phyloP scores from a whole-genome alignment of 257 asterid species.

The Echites panduratus region DNA sequence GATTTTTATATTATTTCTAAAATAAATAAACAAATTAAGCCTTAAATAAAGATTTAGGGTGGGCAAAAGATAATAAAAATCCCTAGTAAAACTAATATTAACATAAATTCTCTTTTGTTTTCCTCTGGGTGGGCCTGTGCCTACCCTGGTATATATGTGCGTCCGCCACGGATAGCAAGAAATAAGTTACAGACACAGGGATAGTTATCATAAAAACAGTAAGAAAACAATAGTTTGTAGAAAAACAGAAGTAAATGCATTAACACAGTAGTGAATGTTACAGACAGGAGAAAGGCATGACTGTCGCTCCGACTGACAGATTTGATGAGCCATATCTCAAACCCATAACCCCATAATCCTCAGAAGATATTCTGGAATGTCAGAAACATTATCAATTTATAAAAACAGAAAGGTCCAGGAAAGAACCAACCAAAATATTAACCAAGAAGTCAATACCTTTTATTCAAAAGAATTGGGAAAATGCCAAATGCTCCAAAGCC shows the following conservation, averaged over 20 bases:
- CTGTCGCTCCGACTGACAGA: slow-evolving; percentile 73
- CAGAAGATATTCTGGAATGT: slow-evolving; percentile 49
- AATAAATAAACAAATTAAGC: too few relatives aligned
- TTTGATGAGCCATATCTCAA: slow-evolving; percentile 92
- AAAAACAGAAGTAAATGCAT: slow-evolving; percentile 1
- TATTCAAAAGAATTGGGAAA: slow-evolving; percentile 64
- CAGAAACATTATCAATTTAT: slow-evolving; percentile 25
- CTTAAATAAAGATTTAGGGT: too few relatives aligned
- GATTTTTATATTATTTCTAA: too few relatives aligned
- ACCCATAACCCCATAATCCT: slow-evolving; percentile 80
- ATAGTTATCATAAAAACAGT: slow-evolving; percentile 1
- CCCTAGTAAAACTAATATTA: too few relatives aligned
- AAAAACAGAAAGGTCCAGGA: slow-evolving; percentile 8
- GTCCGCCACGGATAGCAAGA: too few relatives aligned
- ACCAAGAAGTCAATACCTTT: slow-evolving; percentile 38
- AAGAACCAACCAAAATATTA: not conserved
- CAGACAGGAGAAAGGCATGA: slow-evolving; percentile 62
- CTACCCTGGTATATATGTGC: too few relatives aligned
- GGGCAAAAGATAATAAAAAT: too few relatives aligned
- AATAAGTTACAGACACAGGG: not conserved
- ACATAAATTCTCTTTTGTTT: too few relatives aligned
- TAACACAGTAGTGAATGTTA: slow-evolving; percentile 14
- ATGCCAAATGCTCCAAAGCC: slow-evolving; percentile 88
- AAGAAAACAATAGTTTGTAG: not conserved
- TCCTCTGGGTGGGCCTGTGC: too few relatives aligned